Evolutionary conservation across 164 flowering plant species (phyloP), one percentile per base, ranked within the genome.

Genomic region (Annona squamosa): DNA sequence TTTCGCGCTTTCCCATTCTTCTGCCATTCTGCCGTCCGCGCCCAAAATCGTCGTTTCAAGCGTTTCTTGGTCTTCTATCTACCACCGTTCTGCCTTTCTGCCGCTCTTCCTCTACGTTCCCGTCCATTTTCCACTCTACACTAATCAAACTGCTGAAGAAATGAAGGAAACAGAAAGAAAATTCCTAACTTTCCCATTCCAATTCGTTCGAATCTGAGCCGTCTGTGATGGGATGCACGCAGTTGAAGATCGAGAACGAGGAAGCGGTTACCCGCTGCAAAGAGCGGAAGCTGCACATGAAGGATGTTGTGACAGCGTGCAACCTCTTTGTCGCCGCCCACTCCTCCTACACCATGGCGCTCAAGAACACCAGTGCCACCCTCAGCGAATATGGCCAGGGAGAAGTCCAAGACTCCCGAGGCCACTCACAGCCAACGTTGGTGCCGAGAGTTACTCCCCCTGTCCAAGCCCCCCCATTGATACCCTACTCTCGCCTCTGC

Each of bases 241-340:
- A 92, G 73, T 94, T 97, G 9, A 94, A 87, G 83, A 88, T 94
- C 75, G 99, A 94, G 79, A 87, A 90, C 77, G 97, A 90, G 47
- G 98, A 94, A 64, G 86, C 91, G 0, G 99, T 94, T 4, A 57
- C 81, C 1, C 77, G 97, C 16, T 94, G 99, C 81, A 92, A 89
- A 71, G 93, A 86, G 0, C 84, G 96, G 37, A 89, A 86, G 77
- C 78, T 6, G 5, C 70, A 72, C 81, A 90, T 92, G 91, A 92
- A 90, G 68, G 85, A 87, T 0, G 88, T 95, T 3, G 91, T 93
- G 1, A n/a, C 74, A 0, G 81, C 85, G 0, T 79, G 98, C 13
- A 91, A 90, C 48, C 92, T 88, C 16, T 91, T 93, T 69, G 97
- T 98, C 0, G 87, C 97, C 0, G 96, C 87, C 6, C 97, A 95